Evolutionary conservation across 768 basidiomycete genomes (phyloP).

Genomic region (Chiua virens): DNA sequence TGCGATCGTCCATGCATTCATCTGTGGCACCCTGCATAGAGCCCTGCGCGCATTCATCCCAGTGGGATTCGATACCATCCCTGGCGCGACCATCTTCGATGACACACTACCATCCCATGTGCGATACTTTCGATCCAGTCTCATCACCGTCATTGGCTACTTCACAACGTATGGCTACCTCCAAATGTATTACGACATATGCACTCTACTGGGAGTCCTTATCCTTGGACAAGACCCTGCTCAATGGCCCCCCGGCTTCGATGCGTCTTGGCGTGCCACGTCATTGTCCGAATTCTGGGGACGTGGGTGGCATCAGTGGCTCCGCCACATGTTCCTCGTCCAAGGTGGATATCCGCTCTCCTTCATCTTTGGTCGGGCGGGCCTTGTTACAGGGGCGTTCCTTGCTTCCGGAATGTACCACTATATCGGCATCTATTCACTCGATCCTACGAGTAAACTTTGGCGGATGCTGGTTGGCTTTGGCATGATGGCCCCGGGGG

Average conservation of each 20-base stretch:
- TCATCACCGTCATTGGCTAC: conserved; percentile 44
- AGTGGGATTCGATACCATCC: conserved; percentile 24
- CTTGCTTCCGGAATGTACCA: conserved; percentile 57
- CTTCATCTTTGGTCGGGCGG: conserved; percentile 45
- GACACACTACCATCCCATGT: conserved; percentile 23
- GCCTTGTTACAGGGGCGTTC: conserved; percentile 54
- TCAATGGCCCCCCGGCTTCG: conserved; percentile 34
- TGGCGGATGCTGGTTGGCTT: conserved; percentile 46
- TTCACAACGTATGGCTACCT: conserved; percentile 46
- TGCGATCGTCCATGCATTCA: conserved; percentile 34
- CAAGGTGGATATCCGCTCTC: conserved; percentile 30
- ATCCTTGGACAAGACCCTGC: conserved; percentile 27
- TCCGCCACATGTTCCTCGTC: conserved; percentile 33
- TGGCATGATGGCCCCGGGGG: conserved; percentile 50
- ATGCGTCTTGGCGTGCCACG: conserved; percentile 33
- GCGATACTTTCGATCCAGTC: conserved; percentile 39
- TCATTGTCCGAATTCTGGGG: conserved; percentile 39
- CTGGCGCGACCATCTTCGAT: conserved; percentile 35
- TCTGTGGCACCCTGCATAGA: conserved; percentile 48
- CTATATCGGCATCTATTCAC: conserved; percentile 47
- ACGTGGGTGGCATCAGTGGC: conserved; percentile 37
- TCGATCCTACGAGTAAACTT: conserved; percentile 49
- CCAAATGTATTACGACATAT: conserved; percentile 31
- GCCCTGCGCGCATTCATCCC: conserved; percentile 47
- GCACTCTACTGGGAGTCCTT: conserved; percentile 23